Evolutionary conservation across 371 early-diverging fungal species (phyloP), one percentile per base, ranked within the genome.

Genomic region (Vairimorpha necatrix): DNA sequence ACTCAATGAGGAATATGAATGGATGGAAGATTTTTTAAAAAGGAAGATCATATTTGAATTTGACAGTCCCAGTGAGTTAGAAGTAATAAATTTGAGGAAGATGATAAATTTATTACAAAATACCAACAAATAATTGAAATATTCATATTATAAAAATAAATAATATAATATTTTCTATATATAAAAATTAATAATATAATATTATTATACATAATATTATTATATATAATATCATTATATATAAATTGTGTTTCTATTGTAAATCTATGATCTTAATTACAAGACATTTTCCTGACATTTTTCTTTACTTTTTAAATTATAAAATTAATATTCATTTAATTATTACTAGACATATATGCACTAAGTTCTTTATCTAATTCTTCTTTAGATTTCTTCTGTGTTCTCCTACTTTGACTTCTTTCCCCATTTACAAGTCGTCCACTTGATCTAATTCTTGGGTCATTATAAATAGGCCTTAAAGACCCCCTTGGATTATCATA

Each of bases 11-110:
- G 30, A 36, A 22, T 62, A 65, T 63, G n/a, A 39, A 0, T 72
- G 58, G 22, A 50, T 72, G n/a, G 34, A 63, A 18, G 73, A 65
- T 22, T 72, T 63, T 22, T 30, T 72, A 32, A 48, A 46, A 36
- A 63, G 66, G 36, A 62, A 65, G 36, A 53, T 72, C 30, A 34
- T 32, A 1, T 72, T 72, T 50, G 54, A 33, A 16, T 14, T 54
- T 2, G 46, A 33, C 16, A 20, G 9, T 24, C 65, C 73, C 2
- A 36, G 65, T 28, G 73, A 63, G 9, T 39, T 30, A 46, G 73
- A 72, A 50, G 32, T 72, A 24, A 39, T 39, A 20, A 50, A 38
- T 9, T 26, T 72, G 36, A 62, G 33, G 30, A 26, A 50, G 34
- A 62, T 72, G 65, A 24, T 62, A 33, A 61, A 56, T 33, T n/a